Conservation (phyloP, 2,329 filamentous ascomycete genomes). For the Clarireedia paspali region DNA sequence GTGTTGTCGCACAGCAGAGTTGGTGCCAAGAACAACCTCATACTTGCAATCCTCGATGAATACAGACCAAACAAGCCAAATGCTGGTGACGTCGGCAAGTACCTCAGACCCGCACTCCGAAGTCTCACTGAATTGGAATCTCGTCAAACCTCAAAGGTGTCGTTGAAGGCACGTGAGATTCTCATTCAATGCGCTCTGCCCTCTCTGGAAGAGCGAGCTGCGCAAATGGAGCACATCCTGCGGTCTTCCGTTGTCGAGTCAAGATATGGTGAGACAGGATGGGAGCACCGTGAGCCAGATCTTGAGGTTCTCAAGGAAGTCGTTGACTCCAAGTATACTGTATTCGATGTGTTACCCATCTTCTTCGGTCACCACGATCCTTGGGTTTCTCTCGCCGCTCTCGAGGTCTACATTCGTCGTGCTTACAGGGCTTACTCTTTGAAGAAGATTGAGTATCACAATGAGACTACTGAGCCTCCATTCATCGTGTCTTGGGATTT, state of each 20-base stretch:
- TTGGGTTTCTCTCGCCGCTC: conserved; percentile 86
- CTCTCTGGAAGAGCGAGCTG: conserved; percentile 86
- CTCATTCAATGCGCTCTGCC: conserved; percentile 96
- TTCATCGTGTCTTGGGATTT: conserved; percentile 94
- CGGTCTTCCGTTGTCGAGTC: conserved; percentile 93
- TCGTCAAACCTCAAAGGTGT: conserved; percentile 80
- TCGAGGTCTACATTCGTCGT: conserved; percentile 93
- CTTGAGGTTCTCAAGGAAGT: conserved; percentile 92
- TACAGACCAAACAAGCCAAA: conserved; percentile 93
- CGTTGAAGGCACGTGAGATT: conserved; percentile 92
- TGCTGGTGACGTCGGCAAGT: conserved; percentile 79
- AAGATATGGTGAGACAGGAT: conserved; percentile 93
- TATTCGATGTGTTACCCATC: conserved; percentile 88
- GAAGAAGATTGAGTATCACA: conserved; percentile 81
- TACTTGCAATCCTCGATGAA: conserved; percentile 85
- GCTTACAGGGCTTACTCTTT: conserved; percentile 95
- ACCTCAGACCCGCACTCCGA: conserved; percentile 74
- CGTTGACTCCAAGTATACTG: conserved; percentile 96
- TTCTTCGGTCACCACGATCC: conserved; percentile 94
- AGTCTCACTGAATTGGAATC: conserved; percentile 88
- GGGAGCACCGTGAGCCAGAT: conserved; percentile 90
- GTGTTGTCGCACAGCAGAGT: conserved; percentile 93
- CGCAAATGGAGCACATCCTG: conserved; percentile 98
- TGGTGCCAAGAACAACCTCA: conserved; percentile 85
- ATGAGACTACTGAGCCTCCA: conserved; percentile 60